Evolutionary conservation across 352 stramenopile species (phyloP).

Genomic region (Pythium vanterpoolii): DNA sequence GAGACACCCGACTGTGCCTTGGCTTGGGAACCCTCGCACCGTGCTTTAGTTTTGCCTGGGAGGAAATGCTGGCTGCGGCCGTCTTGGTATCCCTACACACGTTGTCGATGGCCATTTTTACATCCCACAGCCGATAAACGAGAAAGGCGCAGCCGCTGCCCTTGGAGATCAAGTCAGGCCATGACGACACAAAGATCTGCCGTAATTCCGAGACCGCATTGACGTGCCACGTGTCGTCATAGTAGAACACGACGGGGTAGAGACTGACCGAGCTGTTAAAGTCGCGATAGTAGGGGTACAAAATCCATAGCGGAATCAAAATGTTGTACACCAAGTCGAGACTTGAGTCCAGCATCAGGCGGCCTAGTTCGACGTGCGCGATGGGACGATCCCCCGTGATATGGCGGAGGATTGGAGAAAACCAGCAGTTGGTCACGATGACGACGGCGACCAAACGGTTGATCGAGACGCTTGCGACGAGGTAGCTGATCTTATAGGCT

Average conservation of each 20-base stretch:
- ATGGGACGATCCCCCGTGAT: not conserved
- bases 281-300: slow-evolving; percentile 6
- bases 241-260: not conserved
- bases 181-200: slow-evolving; percentile 19
- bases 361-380: not conserved
- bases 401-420: not conserved
- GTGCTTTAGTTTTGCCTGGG: no score
- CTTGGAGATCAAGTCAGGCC: no score
- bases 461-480: slow-evolving; percentile 7
- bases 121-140: no score
- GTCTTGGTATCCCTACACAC: no score
- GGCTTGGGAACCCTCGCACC: no score
- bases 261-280: slow-evolving; percentile 4
- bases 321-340: slow-evolving; percentile 17
- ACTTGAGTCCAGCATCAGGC: slow-evolving; percentile 1
- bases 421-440: slow-evolving; percentile 8
- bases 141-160: no score
- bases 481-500: slow-evolving; percentile 1
- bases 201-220: slow-evolving; percentile 14
- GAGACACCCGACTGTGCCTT: no score
- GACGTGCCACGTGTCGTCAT: slow-evolving; percentile 15
- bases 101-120: no score
- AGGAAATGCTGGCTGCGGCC: no score
- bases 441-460: slow-evolving; percentile 2
- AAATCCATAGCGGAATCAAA: slow-evolving; percentile 12